These are phyloP conservation scores for Thermochaetoides thermophila DNA, from an alignment of 495 filamentous ascomycete genomes.

Conservation along the genomic window DNA sequence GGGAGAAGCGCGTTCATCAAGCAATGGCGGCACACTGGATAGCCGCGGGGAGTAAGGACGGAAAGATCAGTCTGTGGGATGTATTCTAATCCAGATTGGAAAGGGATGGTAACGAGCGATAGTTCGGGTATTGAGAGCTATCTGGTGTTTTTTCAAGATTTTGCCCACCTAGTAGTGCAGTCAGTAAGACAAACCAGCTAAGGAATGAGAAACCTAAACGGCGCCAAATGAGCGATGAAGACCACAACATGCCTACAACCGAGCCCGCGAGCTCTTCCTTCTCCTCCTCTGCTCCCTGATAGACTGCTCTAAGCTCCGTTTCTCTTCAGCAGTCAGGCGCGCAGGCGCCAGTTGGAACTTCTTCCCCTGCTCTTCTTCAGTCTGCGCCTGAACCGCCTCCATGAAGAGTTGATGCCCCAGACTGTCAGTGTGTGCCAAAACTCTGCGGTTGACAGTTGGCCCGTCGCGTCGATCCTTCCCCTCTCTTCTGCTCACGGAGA, in stretches of 20 bases:
- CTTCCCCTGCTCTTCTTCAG: constrained; percentile 6
- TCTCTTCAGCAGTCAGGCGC: constrained; percentile 28
- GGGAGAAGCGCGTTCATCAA: constrained; percentile 47
- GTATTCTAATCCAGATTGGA: too few species aligned
- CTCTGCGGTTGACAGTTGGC: constrained; percentile 72
- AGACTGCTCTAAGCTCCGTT: constrained; percentile 17
- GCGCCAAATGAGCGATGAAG: too few species aligned
- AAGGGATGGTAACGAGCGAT: too few species aligned
- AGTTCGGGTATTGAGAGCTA: too few species aligned
- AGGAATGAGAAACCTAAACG: too few species aligned
- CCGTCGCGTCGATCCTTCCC: constrained; percentile 92
- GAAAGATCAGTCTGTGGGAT: constrained; percentile 94
- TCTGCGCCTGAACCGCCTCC: constrained; percentile 24
- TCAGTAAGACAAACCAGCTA: too few species aligned
- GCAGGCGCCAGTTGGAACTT: constrained; percentile 11
- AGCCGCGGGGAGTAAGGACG: constrained; percentile 84
- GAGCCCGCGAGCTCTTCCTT: constrained; percentile 28
- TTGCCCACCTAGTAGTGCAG: too few species aligned
- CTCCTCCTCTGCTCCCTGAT: constrained; percentile 27
- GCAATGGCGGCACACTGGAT: constrained; percentile 72
- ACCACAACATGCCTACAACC: constrained; percentile 21
- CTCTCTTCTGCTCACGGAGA: constrained; percentile 68
- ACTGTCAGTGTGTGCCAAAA: constrained; percentile 56
- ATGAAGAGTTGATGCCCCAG: constrained; percentile 35
- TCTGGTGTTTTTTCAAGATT: too few species aligned